Evolutionary conservation across 805 yeast genomes (phyloP).

Genomic region (Suhomyces xylopsoci): DNA sequence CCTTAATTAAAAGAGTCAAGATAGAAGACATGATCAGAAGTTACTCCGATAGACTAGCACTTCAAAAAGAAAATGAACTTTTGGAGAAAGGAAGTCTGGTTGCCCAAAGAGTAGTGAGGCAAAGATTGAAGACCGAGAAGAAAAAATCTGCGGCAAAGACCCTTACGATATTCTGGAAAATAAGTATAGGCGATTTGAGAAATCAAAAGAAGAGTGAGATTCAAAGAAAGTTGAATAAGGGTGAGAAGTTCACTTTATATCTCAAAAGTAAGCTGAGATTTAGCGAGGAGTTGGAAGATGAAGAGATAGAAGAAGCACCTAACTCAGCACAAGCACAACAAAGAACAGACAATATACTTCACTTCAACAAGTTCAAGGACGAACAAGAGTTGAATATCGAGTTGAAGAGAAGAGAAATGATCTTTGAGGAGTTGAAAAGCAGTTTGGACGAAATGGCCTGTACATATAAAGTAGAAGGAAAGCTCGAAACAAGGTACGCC

Average conservation of each 20-base stretch:
- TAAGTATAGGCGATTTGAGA: constrained; percentile 48
- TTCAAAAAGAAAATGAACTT: constrained; percentile 26
- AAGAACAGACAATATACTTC: constrained; percentile 1
- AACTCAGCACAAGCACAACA: not conserved
- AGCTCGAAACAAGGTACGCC: constrained; percentile 21
- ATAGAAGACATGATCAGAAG: constrained; percentile 31
- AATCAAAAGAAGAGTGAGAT: constrained; percentile 56
- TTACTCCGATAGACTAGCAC: constrained; percentile 33
- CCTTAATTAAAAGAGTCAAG: constrained; percentile 26
- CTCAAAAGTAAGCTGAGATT: constrained; percentile 19
- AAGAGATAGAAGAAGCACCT: constrained; percentile 9
- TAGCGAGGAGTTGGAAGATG: constrained; percentile 10
- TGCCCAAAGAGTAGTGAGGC: constrained; percentile 26
- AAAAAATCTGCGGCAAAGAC: constrained; percentile 44
- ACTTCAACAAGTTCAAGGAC: constrained; percentile 7
- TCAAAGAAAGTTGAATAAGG: constrained; percentile 41
- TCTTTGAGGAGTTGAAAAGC: constrained; percentile 22
- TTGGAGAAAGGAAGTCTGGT: constrained; percentile 32
- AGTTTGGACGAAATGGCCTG: constrained; percentile 32
- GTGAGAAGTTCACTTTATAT: constrained; percentile 32
- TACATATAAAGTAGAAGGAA: constrained; percentile 25
- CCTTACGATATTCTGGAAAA: constrained; percentile 54
- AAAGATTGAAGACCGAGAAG: constrained; percentile 30
- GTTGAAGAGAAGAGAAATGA: constrained; percentile 27
- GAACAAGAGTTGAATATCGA: constrained; percentile 15